phyloP scores from a whole-genome alignment of 306 rosid species.

The Hippophae tibetana region DNA sequence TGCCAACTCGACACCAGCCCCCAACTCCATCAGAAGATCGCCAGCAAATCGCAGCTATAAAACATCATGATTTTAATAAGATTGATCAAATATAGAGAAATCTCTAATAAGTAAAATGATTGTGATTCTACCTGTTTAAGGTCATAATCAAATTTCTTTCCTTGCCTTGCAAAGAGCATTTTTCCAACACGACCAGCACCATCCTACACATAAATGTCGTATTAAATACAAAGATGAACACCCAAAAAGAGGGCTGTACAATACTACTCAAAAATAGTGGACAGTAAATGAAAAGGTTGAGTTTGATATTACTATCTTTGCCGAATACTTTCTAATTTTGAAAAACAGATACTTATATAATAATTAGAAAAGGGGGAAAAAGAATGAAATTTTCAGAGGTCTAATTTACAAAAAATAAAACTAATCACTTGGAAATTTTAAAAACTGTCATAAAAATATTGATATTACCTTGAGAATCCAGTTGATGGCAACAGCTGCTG shows the following conservation, averaged over 20 bases:
- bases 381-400: too few species aligned
- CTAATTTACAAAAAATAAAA: not conserved
- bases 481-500: constrained; percentile 87
- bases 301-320: too few species aligned
- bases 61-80: not conserved
- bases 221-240: not conserved
- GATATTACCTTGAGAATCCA: constrained; percentile 87
- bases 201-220: constrained; percentile 39
- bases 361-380: too few species aligned
- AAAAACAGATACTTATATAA: too few species aligned
- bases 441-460: not conserved
- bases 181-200: constrained; percentile 99
- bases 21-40: constrained; percentile 95
- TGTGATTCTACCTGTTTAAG: constrained; percentile 62
- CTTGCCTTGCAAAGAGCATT: constrained; percentile 95
- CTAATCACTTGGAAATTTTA: not conserved
- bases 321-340: too few species aligned
- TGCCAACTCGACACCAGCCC: constrained; percentile 90
- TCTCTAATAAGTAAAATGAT: not conserved
- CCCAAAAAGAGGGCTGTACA: too few species aligned
- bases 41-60: constrained; percentile 81
- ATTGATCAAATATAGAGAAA: not conserved
- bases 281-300: too few species aligned
- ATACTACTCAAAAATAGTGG: too few species aligned
- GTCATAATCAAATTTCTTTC: constrained; percentile 95